Conservation (phyloP, 768 basidiomycete species). For the Termitomyces heimii region DNA sequence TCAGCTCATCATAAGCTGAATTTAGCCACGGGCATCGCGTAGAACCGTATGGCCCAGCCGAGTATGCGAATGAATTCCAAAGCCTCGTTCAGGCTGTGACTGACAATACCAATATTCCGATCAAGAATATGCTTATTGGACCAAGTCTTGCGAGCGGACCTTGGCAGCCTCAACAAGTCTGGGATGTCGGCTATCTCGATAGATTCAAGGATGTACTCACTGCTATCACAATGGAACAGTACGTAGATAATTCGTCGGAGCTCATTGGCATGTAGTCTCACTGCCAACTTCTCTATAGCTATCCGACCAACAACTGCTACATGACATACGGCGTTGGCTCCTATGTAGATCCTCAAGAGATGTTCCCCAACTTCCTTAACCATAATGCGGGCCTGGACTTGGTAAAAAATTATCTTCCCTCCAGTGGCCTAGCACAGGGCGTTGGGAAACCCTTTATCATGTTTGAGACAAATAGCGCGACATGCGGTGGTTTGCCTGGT, state of each 20-base stretch:
- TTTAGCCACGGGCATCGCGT: conserved; percentile 18
- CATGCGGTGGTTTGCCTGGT: conserved; percentile 65
- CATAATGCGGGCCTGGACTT: conserved; percentile 49
- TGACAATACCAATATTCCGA: conserved; percentile 26
- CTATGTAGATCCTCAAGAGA: conserved; percentile 33
- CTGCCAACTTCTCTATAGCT: conserved; percentile 23
- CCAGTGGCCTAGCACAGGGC: conserved; percentile 37
- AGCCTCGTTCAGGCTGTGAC: conserved; percentile 31
- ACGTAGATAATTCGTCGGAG: conserved; percentile 9
- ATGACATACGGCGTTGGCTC: conserved; percentile 39
- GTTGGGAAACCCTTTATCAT: conserved; percentile 49
- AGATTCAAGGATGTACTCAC: conserved; percentile 34
- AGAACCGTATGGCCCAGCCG: conserved; percentile 21
- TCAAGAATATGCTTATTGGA: conserved; percentile 46
- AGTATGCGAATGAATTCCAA: conserved; percentile 49
- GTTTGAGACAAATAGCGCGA: conserved; percentile 69
- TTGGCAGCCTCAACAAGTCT: conserved; percentile 43
- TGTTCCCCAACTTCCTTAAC: conserved; percentile 51
- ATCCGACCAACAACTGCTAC: conserved; percentile 57
- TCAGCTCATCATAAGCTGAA: not conserved
- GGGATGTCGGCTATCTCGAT: conserved; percentile 45
- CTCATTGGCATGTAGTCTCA: not conserved
- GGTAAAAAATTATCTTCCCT: conserved; percentile 45
- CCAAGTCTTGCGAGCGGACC: conserved; percentile 54
- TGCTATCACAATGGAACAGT: conserved; percentile 54